Evolutionary conservation across 768 basidiomycete genomes (phyloP).

Genomic region (Cytidiella melzeri): DNA sequence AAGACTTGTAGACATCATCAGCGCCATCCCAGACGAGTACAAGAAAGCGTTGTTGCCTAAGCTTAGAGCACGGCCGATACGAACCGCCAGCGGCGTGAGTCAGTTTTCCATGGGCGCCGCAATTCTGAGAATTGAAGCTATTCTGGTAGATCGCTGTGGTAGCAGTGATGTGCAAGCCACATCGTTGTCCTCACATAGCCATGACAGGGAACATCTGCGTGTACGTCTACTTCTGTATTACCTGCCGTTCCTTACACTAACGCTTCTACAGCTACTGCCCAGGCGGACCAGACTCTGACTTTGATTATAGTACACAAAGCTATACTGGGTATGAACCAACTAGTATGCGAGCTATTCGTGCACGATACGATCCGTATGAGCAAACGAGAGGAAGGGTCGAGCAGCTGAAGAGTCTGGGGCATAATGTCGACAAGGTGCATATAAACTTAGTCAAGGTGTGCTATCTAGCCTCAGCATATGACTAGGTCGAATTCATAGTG

Average conservation of each 20-base stretch:
- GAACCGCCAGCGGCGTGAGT: conserved; percentile 93
- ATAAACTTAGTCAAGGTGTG: no score
- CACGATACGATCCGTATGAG: conserved; percentile 95
- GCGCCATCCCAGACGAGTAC: conserved; percentile 96
- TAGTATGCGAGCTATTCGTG: conserved; percentile 97
- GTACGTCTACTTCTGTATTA: conserved; percentile 38
- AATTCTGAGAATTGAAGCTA: neutral
- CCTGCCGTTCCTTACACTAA: no score
- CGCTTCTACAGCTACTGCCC: conserved; percentile 75
- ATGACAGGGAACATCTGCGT: conserved; percentile 99
- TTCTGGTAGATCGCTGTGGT: conserved; percentile 84
- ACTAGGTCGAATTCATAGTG: conserved; percentile 86
- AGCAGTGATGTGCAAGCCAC: conserved; percentile 99
- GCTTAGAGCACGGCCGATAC: conserved; percentile 86
- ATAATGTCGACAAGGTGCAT: conserved; percentile 90
- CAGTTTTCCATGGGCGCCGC: neutral
- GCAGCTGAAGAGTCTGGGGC: conserved; percentile 92
- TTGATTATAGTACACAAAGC: conserved; percentile 98
- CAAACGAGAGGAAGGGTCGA: conserved; percentile 94
- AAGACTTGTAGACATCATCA: conserved; percentile 93
- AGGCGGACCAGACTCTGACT: conserved; percentile 98
- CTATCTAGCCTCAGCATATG: no score
- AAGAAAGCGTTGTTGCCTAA: conserved; percentile 88
- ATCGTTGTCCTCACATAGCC: conserved; percentile 98
- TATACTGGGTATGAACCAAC: conserved; percentile 96